Evolutionary conservation across 768 basidiomycete species (phyloP).

Genomic region (Lactarius vividus): DNA sequence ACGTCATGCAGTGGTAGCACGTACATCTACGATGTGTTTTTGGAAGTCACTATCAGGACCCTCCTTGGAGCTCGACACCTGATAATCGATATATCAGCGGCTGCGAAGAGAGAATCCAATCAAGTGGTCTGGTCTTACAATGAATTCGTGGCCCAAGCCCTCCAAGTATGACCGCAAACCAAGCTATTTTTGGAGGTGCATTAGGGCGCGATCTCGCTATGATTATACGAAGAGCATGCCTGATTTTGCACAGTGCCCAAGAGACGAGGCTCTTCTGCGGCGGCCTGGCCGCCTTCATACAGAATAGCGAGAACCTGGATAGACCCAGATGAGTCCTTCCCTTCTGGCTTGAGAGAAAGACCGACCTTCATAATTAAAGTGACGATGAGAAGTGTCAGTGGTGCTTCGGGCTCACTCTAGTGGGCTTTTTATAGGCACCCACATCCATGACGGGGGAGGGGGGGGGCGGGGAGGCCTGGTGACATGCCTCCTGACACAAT

Average conservation of each 20-base stretch:
- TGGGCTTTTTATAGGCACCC: slow-evolving; percentile 1
- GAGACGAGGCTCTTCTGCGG: slow-evolving; percentile 67
- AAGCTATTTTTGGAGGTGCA: slow-evolving; percentile 56
- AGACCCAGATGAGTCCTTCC: neutral
- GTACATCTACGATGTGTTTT: slow-evolving; percentile 74
- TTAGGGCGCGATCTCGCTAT: neutral
- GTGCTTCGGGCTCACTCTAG: neutral
- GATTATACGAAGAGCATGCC: slow-evolving; percentile 37
- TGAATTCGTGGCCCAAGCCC: slow-evolving; percentile 68
- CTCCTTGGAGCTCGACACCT: slow-evolving; percentile 83
- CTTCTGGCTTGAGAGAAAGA: neutral
- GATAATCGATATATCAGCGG: slow-evolving; percentile 11
- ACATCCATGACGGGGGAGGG: neutral
- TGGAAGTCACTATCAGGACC: slow-evolving; percentile 47
- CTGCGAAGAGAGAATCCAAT: neutral
- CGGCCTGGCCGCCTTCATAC: slow-evolving; percentile 66
- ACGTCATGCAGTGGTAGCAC: slow-evolving; percentile 31
- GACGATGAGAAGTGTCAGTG: neutral
- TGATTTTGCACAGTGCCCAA: slow-evolving; percentile 80
- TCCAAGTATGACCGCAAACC: slow-evolving; percentile 69
- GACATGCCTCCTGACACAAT: slow-evolving; percentile 3
- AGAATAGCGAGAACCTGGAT: slow-evolving; percentile 68
- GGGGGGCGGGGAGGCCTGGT: slow-evolving; percentile 2
- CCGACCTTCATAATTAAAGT: slow-evolving; percentile 4
- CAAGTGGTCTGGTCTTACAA: slow-evolving; percentile 43